These are phyloP conservation scores for Epichloe sibirici DNA, from an alignment of 2,329 filamentous ascomycete species.

Conservation along the genomic window DNA sequence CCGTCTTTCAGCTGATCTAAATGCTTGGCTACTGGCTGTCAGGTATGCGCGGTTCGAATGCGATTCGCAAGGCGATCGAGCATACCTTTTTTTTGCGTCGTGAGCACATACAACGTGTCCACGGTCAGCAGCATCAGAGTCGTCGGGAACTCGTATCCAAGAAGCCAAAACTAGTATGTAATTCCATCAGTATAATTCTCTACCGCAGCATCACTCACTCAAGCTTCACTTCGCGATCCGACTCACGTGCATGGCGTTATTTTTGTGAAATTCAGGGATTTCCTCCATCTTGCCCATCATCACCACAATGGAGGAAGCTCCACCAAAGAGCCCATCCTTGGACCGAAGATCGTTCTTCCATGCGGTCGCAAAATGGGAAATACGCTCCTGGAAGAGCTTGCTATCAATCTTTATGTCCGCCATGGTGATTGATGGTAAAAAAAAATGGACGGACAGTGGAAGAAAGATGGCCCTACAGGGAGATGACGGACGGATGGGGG, in stretches of 20 bases:
- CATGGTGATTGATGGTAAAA: conserved; percentile 35
- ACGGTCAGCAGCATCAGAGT: conserved; percentile 87
- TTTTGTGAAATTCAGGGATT: conserved; percentile 79
- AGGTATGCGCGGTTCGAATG: conserved; percentile 12
- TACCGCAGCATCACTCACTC: neutral
- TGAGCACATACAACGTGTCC: conserved; percentile 83
- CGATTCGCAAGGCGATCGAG: neutral
- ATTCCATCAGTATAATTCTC: neutral
- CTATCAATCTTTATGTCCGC: conserved; percentile 91
- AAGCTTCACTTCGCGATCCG: neutral
- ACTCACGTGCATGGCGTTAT: conserved; percentile 86
- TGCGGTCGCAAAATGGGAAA: conserved; percentile 72
- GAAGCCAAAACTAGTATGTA: conserved; percentile 72
- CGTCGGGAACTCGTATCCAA: conserved; percentile 96
- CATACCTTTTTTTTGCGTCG: conserved; percentile 97
- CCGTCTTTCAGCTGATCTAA: conserved; percentile 84
- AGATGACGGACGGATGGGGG: conserved; percentile 8
- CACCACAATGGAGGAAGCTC: conserved; percentile 75
- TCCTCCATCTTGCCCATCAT: conserved; percentile 95
- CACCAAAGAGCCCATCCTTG: conserved; percentile 73
- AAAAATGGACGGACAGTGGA: conserved; percentile 16
- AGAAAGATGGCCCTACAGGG: conserved; percentile 5
- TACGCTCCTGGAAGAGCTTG: conserved; percentile 84
- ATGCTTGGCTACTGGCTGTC: conserved; percentile 60
- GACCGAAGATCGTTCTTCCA: conserved; percentile 96